Conservation (phyloP, 345 rosid genomes). For the Linum lewisii region DNA sequence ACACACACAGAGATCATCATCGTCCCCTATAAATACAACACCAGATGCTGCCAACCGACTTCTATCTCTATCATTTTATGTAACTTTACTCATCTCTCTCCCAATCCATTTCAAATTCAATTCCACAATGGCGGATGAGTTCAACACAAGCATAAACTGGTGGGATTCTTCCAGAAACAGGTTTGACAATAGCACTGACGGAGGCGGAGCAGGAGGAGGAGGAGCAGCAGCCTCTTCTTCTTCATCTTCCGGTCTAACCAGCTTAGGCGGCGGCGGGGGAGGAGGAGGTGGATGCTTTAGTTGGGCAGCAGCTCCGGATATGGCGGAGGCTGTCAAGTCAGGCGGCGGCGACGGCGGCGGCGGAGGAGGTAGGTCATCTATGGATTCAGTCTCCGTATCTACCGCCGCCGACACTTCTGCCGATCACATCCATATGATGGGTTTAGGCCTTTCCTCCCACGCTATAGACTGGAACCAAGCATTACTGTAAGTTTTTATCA, state of each 20-base stretch:
- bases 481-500: slow-evolving; percentile 44
- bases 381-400: slow-evolving; percentile 21
- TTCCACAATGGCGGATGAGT: slow-evolving; percentile 53
- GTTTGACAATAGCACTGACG: too few species aligned
- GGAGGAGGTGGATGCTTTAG: slow-evolving; percentile 25
- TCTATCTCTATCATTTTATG: slow-evolving; percentile 38
- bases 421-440: slow-evolving; percentile 64
- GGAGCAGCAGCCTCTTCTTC: slow-evolving; percentile 37
- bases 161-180: slow-evolving; percentile 55
- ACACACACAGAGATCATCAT: neutral
- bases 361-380: slow-evolving; percentile 40
- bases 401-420: neutral
- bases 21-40: slow-evolving; percentile 15
- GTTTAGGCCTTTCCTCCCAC: slow-evolving; percentile 76
- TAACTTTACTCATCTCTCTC: slow-evolving; percentile 13
- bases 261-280: too few species aligned
- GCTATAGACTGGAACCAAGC: slow-evolving; percentile 81
- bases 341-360: slow-evolving; percentile 33
- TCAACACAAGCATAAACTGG: slow-evolving; percentile 41
- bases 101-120: too few species aligned
- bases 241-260: too few species aligned
- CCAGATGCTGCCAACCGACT: slow-evolving; percentile 27
- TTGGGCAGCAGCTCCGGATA: slow-evolving; percentile 36
- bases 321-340: slow-evolving; percentile 38
- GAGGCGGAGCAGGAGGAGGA: slow-evolving; percentile 18